phyloP scores from a whole-genome alignment of 2,329 filamentous ascomycete genomes.

The Albophoma yamanashiensis region DNA sequence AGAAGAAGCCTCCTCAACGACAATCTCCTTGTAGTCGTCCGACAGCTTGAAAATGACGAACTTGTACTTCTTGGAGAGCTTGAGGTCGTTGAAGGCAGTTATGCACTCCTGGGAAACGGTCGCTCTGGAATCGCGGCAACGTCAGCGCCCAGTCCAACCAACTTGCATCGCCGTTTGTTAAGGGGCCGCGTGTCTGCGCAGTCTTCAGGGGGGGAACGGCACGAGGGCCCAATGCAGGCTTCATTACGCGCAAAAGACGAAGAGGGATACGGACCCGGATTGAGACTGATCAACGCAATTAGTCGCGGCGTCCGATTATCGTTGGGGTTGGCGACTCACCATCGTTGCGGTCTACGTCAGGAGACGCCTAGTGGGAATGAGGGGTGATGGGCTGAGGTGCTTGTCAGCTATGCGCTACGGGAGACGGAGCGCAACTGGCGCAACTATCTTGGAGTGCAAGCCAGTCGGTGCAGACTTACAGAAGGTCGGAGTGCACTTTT shows the following conservation, averaged over 20 bases:
- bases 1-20: slow-evolving; percentile 62
- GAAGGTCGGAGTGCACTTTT: not conserved
- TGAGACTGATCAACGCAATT: slow-evolving; percentile 42
- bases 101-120: slow-evolving; percentile 63
- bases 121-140: slow-evolving; percentile 40
- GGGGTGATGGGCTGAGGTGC: slow-evolving; percentile 7
- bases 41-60: slow-evolving; percentile 85
- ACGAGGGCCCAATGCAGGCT: slow-evolving; percentile 1
- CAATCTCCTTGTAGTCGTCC: slow-evolving; percentile 73
- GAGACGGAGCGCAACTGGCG: not conserved
- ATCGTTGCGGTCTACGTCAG: slow-evolving; percentile 25
- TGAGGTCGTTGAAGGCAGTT: slow-evolving; percentile 66
- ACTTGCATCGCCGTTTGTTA: slow-evolving; percentile 5
- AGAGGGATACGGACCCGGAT: slow-evolving; percentile 48
- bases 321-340: slow-evolving; percentile 21
- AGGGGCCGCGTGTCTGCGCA: slow-evolving; percentile 8
- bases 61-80: slow-evolving; percentile 72
- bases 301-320: not conserved
- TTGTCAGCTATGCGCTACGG: slow-evolving; percentile 12
- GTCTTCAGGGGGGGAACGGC: slow-evolving; percentile 5
- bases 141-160: slow-evolving; percentile 14
- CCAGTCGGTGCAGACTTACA: not conserved
- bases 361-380: slow-evolving; percentile 15
- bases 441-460: not conserved
- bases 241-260: slow-evolving; percentile 1